Evolutionary conservation across 495 filamentous ascomycete genomes (phyloP).

Genomic region (Penicillium diatomitis): DNA sequence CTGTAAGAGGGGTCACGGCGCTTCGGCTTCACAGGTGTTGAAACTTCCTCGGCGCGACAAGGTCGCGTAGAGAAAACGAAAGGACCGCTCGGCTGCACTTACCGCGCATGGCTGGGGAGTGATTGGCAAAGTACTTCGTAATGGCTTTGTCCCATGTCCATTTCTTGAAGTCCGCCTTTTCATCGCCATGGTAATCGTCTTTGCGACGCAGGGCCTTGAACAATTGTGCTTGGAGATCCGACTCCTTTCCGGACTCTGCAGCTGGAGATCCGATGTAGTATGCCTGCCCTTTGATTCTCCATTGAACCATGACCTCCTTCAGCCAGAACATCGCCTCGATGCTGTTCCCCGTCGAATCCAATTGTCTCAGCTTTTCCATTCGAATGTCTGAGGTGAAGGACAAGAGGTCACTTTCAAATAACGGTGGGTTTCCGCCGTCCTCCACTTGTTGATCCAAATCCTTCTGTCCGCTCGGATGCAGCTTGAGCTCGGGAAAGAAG

Average conservation of each 20-base stretch:
- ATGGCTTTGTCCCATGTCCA: conserved; percentile 72
- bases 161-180: conserved; percentile 16
- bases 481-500: conserved; percentile 57
- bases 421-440: conserved; percentile 46
- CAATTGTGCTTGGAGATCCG: conserved; percentile 37
- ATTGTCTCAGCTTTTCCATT: conserved; percentile 70
- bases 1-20: too few relatives aligned
- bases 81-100: conserved; percentile 7
- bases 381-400: conserved; percentile 82
- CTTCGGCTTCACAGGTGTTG: too few relatives aligned
- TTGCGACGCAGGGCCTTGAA: conserved; percentile 17
- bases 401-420: conserved; percentile 65
- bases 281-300: conserved; percentile 72
- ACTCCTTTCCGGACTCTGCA: conserved; percentile 35
- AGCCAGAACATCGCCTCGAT: conserved; percentile 85
- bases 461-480: conserved; percentile 45
- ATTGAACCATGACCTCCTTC: conserved; percentile 61
- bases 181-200: conserved; percentile 11
- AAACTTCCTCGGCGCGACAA: too few relatives aligned
- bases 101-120: conserved; percentile 67
- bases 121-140: conserved; percentile 79
- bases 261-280: conserved; percentile 59
- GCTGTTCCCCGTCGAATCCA: conserved; percentile 46
- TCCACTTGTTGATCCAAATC: conserved; percentile 51
- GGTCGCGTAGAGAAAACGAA: too few relatives aligned